Conservation (phyloP, 129 eudicot species). For the Flaveria trinervia region DNA sequence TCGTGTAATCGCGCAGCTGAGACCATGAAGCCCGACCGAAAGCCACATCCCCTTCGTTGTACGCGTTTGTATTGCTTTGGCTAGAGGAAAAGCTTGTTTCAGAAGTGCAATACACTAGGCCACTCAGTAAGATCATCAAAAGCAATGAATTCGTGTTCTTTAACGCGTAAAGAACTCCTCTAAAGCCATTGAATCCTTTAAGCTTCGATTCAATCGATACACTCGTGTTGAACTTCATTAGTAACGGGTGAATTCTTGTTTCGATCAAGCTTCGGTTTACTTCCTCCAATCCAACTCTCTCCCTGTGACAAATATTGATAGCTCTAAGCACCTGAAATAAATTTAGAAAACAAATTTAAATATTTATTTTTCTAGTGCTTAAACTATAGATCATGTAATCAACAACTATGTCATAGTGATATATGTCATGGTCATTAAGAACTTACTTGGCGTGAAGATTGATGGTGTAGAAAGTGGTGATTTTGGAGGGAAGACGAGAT, state of each 20-base stretch:
- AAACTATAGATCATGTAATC: background rate
- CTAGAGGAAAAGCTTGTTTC: constrained; percentile 41
- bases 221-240: constrained; percentile 42
- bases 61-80: constrained; percentile 24
- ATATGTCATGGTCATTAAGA: background rate
- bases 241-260: constrained; percentile 50
- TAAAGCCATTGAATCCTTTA: constrained; percentile 55
- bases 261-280: constrained; percentile 54
- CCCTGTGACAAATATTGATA: constrained; percentile 55
- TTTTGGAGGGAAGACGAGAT: constrained; percentile 56
- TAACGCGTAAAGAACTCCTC: constrained; percentile 61
- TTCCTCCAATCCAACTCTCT: constrained; percentile 61
- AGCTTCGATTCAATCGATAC: constrained; percentile 51
- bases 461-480: constrained; percentile 49
- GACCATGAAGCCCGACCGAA: constrained; percentile 54
- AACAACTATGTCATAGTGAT: background rate
- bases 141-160: constrained; percentile 51
- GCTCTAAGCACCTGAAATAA: constrained; percentile 57
- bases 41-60: constrained; percentile 33
- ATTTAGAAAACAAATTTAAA: constrained; percentile 25
- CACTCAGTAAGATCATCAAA: constrained; percentile 46
- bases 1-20: constrained; percentile 48
- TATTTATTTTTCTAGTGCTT: constrained; percentile 15
- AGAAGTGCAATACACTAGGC: constrained; percentile 49
- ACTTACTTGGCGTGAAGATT: constrained; percentile 56